Evolutionary conservation across 257 asterid genomes (phyloP).

Genomic region (Capsicum baccatum): DNA sequence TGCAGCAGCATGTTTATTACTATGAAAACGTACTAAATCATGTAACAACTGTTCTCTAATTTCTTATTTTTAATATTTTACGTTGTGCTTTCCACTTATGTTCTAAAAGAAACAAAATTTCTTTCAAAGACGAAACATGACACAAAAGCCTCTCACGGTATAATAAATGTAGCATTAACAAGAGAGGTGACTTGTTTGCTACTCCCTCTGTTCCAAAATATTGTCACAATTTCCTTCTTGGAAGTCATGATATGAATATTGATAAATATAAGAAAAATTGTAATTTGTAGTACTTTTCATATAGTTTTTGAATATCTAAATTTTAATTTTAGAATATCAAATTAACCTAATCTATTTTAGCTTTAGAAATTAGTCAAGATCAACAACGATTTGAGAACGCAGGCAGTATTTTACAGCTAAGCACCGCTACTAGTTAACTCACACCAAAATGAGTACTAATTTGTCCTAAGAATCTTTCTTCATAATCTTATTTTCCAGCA

Average conservation of each 20-base stretch:
- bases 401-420: background rate
- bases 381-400: no score
- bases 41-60: background rate
- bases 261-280: no score
- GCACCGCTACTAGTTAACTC: background rate
- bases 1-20: background rate
- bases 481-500: background rate
- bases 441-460: background rate
- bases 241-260: no score
- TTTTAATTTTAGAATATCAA: no score
- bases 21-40: background rate
- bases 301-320: no score
- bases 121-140: background rate
- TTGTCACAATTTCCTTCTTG: no score
- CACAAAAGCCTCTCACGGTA: background rate
- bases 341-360: no score
- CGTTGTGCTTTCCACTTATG: background rate
- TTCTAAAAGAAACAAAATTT: background rate
- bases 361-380: no score
- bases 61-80: background rate
- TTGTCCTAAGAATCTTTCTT: background rate
- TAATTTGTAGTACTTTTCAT: no score
- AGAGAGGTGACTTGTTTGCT: background rate
- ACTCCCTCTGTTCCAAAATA: no score
- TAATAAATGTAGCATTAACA: background rate